Evolutionary conservation across 192 early-diverging fungal genomes (phyloP).

Genomic region (Coemansia sp.): DNA sequence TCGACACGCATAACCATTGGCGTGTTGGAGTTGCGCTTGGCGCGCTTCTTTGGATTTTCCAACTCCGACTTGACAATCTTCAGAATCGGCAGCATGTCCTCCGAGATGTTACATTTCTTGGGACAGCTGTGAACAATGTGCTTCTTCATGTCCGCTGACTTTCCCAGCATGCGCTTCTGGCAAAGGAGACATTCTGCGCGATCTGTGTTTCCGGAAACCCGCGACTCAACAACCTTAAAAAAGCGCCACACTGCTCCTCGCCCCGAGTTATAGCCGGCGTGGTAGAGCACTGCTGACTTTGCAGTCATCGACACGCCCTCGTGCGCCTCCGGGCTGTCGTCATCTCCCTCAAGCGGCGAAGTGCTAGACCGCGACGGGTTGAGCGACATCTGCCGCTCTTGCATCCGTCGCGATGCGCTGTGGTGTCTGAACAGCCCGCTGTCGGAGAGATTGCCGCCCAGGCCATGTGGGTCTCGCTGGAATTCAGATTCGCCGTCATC

Average conservation of each 20-base stretch:
- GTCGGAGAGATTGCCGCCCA: conserved; percentile 12
- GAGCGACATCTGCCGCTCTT: background rate
- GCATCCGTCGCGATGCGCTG: background rate
- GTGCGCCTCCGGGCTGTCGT: conserved; percentile 6
- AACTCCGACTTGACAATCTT: conserved; percentile 50
- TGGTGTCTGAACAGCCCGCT: conserved; percentile 10
- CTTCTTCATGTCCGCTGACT: conserved; percentile 56
- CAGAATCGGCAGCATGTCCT: conserved; percentile 49
- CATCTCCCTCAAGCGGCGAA: conserved; percentile 8
- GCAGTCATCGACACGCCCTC: conserved; percentile 45
- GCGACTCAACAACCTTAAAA: conserved; percentile 47
- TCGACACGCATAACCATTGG: conserved; percentile 46
- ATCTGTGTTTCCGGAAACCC: conserved; percentile 55
- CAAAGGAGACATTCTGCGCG: conserved; percentile 55
- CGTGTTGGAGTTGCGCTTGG: conserved; percentile 52
- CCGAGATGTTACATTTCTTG: conserved; percentile 30
- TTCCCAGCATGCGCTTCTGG: conserved; percentile 55
- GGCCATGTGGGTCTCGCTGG: conserved; percentile 16
- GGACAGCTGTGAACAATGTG: conserved; percentile 53
- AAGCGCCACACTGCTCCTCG: conserved; percentile 56
- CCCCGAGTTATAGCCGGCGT: conserved; percentile 48
- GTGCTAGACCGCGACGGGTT: background rate
- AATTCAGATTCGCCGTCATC: conserved; percentile 17
- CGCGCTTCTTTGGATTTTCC: conserved; percentile 55
- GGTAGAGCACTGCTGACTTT: conserved; percentile 45